These are phyloP conservation scores for Geranium brycei DNA, from an alignment of 345 rosid species.

Conservation along the genomic window DNA sequence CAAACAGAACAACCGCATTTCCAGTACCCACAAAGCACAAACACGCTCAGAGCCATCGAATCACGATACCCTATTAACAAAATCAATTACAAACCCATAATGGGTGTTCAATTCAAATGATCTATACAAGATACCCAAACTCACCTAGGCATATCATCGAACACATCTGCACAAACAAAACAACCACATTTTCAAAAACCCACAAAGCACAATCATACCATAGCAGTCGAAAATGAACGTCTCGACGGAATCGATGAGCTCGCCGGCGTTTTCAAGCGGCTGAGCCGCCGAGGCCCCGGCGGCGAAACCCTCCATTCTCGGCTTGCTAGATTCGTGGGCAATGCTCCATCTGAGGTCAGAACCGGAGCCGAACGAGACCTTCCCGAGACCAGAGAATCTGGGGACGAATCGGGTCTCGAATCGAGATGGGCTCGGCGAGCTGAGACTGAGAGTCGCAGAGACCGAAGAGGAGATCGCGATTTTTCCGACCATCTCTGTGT, in stretches of 20 bases:
- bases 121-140: neutral
- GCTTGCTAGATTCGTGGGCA: constrained; percentile 1
- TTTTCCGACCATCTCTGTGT: constrained; percentile 32
- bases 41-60: constrained; percentile 14
- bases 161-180: neutral
- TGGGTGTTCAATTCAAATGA: neutral
- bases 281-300: constrained; percentile 45
- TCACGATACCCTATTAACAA: neutral
- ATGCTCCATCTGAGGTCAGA: neutral
- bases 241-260: constrained; percentile 78
- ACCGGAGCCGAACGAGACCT: constrained; percentile 9
- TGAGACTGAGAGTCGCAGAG: constrained; percentile 9
- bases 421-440: constrained; percentile 16
- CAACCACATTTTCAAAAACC: neutral
- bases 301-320: constrained; percentile 24
- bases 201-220: constrained; percentile 23
- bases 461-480: constrained; percentile 13
- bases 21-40: neutral
- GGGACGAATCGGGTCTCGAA: constrained; percentile 12
- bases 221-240: constrained; percentile 94
- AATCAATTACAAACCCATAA: neutral
- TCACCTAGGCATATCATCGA: neutral
- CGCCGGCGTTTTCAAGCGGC: constrained; percentile 67
- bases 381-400: constrained; percentile 10
- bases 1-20: neutral